Evolutionary conservation across 2,329 filamentous ascomycete species (phyloP), one percentile per base, ranked within the genome.

Genomic region (Clonostachys sp.): DNA sequence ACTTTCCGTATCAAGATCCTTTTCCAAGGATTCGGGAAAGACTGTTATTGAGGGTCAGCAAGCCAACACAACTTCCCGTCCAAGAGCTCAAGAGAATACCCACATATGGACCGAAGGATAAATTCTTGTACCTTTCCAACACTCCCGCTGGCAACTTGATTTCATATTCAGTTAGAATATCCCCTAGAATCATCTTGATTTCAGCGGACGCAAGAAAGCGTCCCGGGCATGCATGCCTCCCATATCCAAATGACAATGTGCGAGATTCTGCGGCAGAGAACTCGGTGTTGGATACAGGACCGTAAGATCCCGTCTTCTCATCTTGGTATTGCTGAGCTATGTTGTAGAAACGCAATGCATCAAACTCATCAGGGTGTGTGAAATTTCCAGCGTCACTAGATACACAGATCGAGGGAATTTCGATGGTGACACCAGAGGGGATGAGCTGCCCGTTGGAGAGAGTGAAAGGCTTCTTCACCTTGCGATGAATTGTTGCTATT

Each of bases 391-490:
- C 55, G 53, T 76, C 73, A 4, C 54, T 54, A 44, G 60, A 61
- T 49, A 70, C 53, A 24, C 63, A 66, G n/a, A 63, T 57, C 12
- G 63, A 51, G 0, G 73, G 65, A 1, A 72, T 58, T 48, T 75
- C 66, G 34, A 76, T 63, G n/a, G 64, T 61, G 7, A 67, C 67
- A 24, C 72, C 72, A 2, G 65, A 60, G 1, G 73, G 72, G 9
- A 76, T 65, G 36, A 70, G 65, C 44, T 79, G 73, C n/a, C 78
- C 79, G 56, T 77, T 77, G 41, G 76, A 78, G 2, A 81, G 72
- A 3, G 69, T 70, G 53, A 81, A 68, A 5, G 72, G 65, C 53
- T 72, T 68, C 34, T 74, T 61, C 10, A 77, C 75, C 52, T 74
- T 76, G 50, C 77, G 74, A 18, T 60, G 57, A 58, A 80, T 79